Evolutionary conservation across 257 asterid species (phyloP), one percentile per base, ranked within the genome.

Genomic region (Craterostigma plantagineum): DNA sequence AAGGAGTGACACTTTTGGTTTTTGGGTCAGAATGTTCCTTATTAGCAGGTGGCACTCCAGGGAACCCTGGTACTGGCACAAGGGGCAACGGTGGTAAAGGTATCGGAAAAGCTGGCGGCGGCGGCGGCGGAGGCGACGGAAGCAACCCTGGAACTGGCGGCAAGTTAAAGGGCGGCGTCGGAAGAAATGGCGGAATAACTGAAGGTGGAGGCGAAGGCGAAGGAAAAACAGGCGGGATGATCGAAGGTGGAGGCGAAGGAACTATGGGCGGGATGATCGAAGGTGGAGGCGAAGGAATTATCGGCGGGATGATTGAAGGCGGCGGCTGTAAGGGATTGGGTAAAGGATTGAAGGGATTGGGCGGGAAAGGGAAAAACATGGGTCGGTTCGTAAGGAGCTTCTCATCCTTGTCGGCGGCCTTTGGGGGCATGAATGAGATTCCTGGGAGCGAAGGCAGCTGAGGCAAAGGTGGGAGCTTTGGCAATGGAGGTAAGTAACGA

Each of bases 11-110:
- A 30, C 18, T 72, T 49, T 23, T 2, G 30, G 58, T 49, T 48
- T 67, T 57, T 13, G 69, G 47, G 12, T 58, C 44, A 7, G 66
- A 50, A 46, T 73, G 46, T 36, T 35, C 53, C 45, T 35, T 12
- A 36, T 23, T 23, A 23, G 76, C 69, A 11, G 75, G 73, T 23
- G 79, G 82, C 51, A 44, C 74, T 51, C 83, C 70, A 1, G 87
- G 82, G 49, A 62, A 63, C 51, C 85, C 80, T 10, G 81, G 79
- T 1, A 45, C 33, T 17, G 80, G 87, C 59, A 51, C 79, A 65
- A 78, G 73, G 1, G 93, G 85, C 34, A 76, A 59, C 0, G 69
- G 77, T 40, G 77, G 77, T 35, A 69, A 48, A 39, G 56, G 81
- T 18, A 64, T 34, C n/a, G 69, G 72, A 38, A 66, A 49, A 23